phyloP scores from a whole-genome alignment of 305 asterid species.

The Fraxinus floribunda region DNA sequence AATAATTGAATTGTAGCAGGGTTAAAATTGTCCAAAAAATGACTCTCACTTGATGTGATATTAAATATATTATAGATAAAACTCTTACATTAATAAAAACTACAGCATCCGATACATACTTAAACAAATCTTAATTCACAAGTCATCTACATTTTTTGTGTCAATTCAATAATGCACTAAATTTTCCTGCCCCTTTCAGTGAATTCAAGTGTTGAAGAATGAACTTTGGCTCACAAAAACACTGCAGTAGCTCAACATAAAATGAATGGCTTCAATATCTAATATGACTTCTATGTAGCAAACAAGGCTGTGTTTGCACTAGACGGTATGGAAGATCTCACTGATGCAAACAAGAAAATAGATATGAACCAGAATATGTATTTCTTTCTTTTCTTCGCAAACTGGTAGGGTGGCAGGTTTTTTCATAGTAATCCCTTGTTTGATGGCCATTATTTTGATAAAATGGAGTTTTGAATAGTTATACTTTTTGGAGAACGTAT shows the following conservation, averaged over 20 bases:
- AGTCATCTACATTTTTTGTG: background rate
- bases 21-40: too few species aligned
- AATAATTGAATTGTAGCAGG: too few species aligned
- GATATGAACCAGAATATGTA: background rate
- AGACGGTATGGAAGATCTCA: background rate
- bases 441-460: too few species aligned
- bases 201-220: background rate
- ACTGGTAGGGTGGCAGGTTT: background rate
- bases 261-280: background rate
- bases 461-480: too few species aligned
- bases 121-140: background rate
- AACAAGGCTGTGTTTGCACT: background rate
- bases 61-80: background rate
- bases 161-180: background rate
- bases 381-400: background rate
- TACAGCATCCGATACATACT: background rate
- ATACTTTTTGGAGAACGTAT: too few species aligned
- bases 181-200: background rate
- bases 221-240: background rate
- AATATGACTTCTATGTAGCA: background rate
- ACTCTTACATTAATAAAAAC: background rate
- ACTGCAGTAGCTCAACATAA: background rate
- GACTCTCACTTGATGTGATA: too few species aligned
- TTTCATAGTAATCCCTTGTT: background rate
- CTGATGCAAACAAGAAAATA: background rate